Evolutionary conservation across 225 moss, liverwort and hornwort genomes (phyloP).

Genomic region (Straminergon stramineum): DNA sequence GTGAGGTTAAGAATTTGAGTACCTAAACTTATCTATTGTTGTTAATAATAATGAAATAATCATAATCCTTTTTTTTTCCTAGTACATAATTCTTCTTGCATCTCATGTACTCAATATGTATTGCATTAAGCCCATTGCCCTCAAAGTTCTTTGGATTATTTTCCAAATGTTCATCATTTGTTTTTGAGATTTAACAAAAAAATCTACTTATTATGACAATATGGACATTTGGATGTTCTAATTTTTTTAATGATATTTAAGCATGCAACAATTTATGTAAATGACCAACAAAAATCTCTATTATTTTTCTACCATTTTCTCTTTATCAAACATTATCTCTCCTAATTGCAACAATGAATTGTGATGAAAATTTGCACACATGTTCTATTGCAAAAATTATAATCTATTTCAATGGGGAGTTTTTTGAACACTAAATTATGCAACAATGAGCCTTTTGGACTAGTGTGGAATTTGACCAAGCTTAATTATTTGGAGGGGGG

Average conservation of each 20-base stretch:
- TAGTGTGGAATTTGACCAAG: background rate
- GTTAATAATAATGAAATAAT: background rate
- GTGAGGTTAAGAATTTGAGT: background rate
- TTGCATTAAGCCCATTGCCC: background rate
- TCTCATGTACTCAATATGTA: background rate
- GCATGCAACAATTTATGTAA: too few species aligned
- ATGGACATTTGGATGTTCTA: background rate
- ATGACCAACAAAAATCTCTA: too few species aligned
- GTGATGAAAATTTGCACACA: background rate
- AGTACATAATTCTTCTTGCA: background rate
- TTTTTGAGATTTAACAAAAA: background rate
- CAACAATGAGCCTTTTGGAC: background rate
- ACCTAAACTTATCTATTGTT: background rate
- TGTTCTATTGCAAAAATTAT: background rate
- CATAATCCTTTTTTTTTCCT: background rate
- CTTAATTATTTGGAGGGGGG: too few species aligned
- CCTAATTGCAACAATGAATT: background rate
- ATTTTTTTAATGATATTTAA: background rate
- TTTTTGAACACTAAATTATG: background rate
- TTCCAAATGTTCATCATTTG: background rate
- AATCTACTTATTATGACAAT: background rate
- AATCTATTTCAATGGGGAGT: background rate
- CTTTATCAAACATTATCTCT: background rate
- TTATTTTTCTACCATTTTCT: background rate
- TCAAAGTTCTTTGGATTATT: background rate